Evolutionary conservation across 495 filamentous ascomycete species (phyloP).

Genomic region (Darksidea phi): DNA sequence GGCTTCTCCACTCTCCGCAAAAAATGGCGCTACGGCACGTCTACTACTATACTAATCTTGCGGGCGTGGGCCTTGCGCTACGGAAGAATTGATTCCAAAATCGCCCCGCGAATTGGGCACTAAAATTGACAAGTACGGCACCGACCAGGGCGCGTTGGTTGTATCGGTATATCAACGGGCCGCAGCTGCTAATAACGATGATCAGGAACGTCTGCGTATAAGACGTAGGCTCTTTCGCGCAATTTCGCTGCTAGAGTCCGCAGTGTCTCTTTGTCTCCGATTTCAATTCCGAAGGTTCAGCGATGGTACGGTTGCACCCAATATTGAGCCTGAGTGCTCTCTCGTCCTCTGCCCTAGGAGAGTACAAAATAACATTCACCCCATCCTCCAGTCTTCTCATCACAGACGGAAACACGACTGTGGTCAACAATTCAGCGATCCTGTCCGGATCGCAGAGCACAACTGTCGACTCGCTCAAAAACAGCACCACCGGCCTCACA

Average conservation of each 20-base stretch:
- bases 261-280: background rate
- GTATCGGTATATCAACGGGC: slow-evolving; percentile 24
- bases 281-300: background rate
- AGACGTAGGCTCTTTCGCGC: slow-evolving; percentile 6
- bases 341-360: background rate
- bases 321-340: slow-evolving; percentile 2
- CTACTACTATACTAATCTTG: no score
- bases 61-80: background rate
- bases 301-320: background rate
- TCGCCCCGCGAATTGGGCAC: background rate
- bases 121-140: background rate
- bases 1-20: no score
- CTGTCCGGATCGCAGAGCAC: slow-evolving; percentile 13
- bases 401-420: slow-evolving; percentile 3
- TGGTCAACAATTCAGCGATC: slow-evolving; percentile 17
- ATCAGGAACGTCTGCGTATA: slow-evolving; percentile 20
- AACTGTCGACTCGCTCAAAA: slow-evolving; percentile 11
- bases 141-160: background rate
- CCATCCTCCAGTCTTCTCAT: slow-evolving; percentile 2
- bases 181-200: slow-evolving; percentile 6
- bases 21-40: no score
- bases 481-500: slow-evolving; percentile 1
- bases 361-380: slow-evolving; percentile 11
- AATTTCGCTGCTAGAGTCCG: background rate
- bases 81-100: slow-evolving; percentile 12